These are phyloP conservation scores for Eustoma russellianum DNA, from an alignment of 257 asterid species.

Conservation along the genomic window DNA sequence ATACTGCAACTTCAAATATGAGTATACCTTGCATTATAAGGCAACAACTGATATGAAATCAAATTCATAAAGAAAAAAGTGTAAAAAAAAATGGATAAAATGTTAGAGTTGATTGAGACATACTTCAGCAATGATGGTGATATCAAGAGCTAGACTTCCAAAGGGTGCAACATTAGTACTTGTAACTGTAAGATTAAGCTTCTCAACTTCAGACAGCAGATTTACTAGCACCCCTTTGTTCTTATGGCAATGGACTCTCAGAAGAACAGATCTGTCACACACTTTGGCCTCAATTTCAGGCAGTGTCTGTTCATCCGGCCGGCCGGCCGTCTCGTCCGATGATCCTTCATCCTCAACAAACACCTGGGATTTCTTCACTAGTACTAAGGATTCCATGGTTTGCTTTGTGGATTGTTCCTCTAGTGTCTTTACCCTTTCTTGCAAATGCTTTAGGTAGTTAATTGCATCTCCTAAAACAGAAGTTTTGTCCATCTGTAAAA, in stretches of 20 bases:
- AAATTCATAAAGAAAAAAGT: too few relatives aligned
- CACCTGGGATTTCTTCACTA: slow-evolving; percentile 25
- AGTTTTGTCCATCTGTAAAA: slow-evolving; percentile 16
- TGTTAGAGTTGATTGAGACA: too few relatives aligned
- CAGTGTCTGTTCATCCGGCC: slow-evolving; percentile 10
- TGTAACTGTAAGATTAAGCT: slow-evolving; percentile 10
- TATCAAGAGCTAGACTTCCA: slow-evolving; percentile 28
- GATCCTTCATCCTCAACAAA: slow-evolving; percentile 24
- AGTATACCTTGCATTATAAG: too few relatives aligned
- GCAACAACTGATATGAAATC: too few relatives aligned
- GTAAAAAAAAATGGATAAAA: too few relatives aligned
- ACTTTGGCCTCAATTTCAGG: slow-evolving; percentile 6
- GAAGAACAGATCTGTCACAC: slow-evolving; percentile 8
- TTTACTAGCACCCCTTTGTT: slow-evolving; percentile 8
- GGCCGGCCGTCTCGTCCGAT: slow-evolving; percentile 16
- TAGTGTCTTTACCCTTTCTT: slow-evolving; percentile 7
- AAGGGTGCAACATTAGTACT: slow-evolving; percentile 8
- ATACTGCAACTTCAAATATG: too few relatives aligned
- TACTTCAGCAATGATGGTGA: slow-evolving; percentile 1
- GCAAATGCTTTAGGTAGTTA: slow-evolving; percentile 13
- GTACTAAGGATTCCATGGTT: slow-evolving; percentile 21
- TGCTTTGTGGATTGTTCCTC: slow-evolving; percentile 18
- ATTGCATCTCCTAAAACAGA: slow-evolving; percentile 22
- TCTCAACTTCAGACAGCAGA: slow-evolving; percentile 10
- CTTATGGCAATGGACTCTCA: slow-evolving; percentile 11